Conservation (phyloP, 1,284 basidiomycete genomes). For the Agroathelia rolfsii region DNA sequence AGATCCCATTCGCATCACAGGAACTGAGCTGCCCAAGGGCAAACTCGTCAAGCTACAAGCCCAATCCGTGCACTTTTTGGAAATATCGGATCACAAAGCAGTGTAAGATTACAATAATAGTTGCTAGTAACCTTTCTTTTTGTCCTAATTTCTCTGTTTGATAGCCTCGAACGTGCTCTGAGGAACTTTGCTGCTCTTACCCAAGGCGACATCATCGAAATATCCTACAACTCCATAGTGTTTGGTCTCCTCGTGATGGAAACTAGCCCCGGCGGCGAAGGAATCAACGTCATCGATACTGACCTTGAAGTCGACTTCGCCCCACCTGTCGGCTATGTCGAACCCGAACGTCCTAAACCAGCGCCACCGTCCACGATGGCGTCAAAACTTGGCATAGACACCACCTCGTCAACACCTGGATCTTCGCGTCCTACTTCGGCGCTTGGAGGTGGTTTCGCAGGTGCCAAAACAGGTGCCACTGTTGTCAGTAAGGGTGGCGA, state of each 20-base stretch:
- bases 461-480: constrained; percentile 33
- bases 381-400: constrained; percentile 91
- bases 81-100: constrained; percentile 92
- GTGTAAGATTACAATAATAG: too few relatives aligned
- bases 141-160: constrained; percentile 6
- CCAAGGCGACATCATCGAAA: constrained; percentile 88
- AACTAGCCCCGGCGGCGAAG: constrained; percentile 76
- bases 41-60: constrained; percentile 96
- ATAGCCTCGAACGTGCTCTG: constrained; percentile 92
- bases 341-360: constrained; percentile 80
- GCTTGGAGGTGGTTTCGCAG: constrained; percentile 55
- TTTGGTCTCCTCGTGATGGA: constrained; percentile 98
- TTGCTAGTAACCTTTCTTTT: too few relatives aligned
- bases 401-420: constrained; percentile 71
- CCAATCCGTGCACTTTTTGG: constrained; percentile 90
- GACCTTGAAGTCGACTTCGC: constrained; percentile 91
- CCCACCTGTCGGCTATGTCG: constrained; percentile 72
- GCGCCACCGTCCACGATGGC: constrained; percentile 90
- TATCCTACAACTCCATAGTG: constrained; percentile 84
- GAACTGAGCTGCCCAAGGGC: constrained; percentile 83
- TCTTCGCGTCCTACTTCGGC: constrained; percentile 76
- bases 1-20: constrained; percentile 89
- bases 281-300: constrained; percentile 89
- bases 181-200: constrained; percentile 90
- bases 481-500: constrained; percentile 65